phyloP scores from a whole-genome alignment of 164 flowering plant species.

The Nymphaea colorata region DNA sequence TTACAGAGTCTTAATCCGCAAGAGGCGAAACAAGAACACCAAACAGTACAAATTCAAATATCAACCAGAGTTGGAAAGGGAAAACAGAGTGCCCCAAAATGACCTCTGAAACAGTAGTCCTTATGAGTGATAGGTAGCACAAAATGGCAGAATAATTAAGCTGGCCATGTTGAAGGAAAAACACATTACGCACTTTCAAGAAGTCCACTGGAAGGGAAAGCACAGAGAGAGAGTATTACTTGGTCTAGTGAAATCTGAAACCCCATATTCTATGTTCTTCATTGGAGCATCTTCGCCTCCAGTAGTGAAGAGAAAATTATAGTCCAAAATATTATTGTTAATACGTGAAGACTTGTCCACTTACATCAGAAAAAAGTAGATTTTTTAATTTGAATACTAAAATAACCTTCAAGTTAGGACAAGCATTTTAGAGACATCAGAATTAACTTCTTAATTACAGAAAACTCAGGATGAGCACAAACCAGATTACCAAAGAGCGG shows the following conservation, averaged over 20 bases:
- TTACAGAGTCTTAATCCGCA: too few relatives aligned
- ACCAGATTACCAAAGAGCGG: neutral
- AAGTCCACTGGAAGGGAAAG: too few relatives aligned
- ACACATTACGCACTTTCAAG: too few relatives aligned
- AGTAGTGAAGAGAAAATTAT: slow-evolving; percentile 90
- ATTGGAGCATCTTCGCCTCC: slow-evolving; percentile 79
- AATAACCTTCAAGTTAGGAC: neutral
- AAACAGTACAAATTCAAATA: too few relatives aligned
- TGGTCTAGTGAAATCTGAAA: slow-evolving; percentile 86
- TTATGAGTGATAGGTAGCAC: too few relatives aligned
- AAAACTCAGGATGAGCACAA: neutral
- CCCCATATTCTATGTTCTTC: slow-evolving; percentile 98
- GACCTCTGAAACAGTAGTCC: too few relatives aligned
- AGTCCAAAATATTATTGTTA: slow-evolving; percentile 9
- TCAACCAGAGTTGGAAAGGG: too few relatives aligned
- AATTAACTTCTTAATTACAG: neutral
- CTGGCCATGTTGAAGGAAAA: too few relatives aligned
- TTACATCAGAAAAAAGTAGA: neutral
- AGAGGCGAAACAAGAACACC: too few relatives aligned
- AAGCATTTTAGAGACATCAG: neutral
- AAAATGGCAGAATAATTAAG: too few relatives aligned
- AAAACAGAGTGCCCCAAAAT: too few relatives aligned
- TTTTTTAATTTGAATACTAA: neutral
- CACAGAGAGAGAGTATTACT: slow-evolving; percentile 26
- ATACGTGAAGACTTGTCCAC: neutral